Base-by-base conservation (phyloP, 2,329 filamentous ascomycete genomes). In the Aspergillus quadricinctus region DNA sequence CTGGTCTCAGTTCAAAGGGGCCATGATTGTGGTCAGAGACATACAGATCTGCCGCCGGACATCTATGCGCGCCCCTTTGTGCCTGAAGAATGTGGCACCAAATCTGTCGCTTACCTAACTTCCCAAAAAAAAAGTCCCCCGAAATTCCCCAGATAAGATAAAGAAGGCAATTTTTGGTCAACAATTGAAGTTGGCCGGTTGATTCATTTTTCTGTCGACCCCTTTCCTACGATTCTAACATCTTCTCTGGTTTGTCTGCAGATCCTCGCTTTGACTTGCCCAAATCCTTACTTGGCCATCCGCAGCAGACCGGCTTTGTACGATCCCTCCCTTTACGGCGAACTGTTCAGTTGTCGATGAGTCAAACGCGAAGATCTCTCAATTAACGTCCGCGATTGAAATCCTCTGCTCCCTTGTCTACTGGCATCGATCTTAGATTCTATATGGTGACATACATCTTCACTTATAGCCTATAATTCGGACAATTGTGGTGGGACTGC, bases 391-490 rank as follows among this genome's bases (percentile, higher is more conserved):
- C 41, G 11, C 19, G 8, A 19, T 23, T 3, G 41, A 10, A 14
- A 10, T 0, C 10, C 3, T 23, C 11, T 45, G 41, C 8, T 23
- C 41, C 11, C 6, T 19, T 43, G 17, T n/a, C n/a, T 19, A 14
- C 31, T 21, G 7, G 2, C 21, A 43, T 10, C n/a, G 11, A 19
- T 11, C 40, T 43, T 21, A 8, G 19, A 21, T 50, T 41, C 28
- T 23, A 35, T 41, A 8, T 27, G 9, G 21, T 40, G 25, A 50
- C 14, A 37, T 17, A 35, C 14, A 19, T 11, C 31, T 23, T 35
- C 49, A n/a, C 5, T n/a, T 35, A 40, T 31, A 65, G 62, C 64
- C 61, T 17, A 64, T 61, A 31, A 29, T 62, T 49, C 60, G 64
- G 23, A 59, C 59, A 49, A 55, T 43, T 23, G 40, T 43, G n/a